Base-by-base conservation (phyloP, 192 early-diverging fungal genomes). In the Blastocladiella britannica region DNA sequence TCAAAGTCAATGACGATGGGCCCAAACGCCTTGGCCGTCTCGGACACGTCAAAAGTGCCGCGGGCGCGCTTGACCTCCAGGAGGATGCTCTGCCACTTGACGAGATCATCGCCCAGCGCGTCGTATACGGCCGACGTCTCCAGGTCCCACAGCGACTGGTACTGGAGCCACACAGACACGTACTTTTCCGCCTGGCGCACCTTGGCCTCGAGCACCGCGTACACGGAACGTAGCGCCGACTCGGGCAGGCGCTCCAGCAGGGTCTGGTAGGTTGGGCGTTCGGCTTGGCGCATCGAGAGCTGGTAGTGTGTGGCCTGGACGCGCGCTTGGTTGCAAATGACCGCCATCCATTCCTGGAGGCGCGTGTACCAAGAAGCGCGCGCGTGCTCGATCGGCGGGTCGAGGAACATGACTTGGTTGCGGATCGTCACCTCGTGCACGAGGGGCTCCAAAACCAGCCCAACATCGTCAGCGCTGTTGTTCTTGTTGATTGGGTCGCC, bases 61-160 rank as follows among this genome's bases (percentile, higher is more conserved):
- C 96, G 84, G 0, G 89, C 86, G 30, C 88, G 86, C 67, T 92
- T 89, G 69, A 97, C 89, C 69, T 97, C 92, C 0, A 86, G 64
- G 37, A 99, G 77, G 37, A 94, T 82, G 60, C 91, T 80, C 64
- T 94, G 87, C 96, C 96, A 99, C 52, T 80, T 77, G 20, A 64
- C 62, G 58, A 99, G 70, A 60, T 99, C 86, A 26, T 91, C 86
- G 26, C 89, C 90, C 25, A 99, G 76, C 26, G 75, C 72, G 43
- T 75, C 66, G 60, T 82, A 85, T 22, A 99, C 84, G 53, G 83
- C 75, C 63, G 84, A 82, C 0, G 81, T 74, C 62, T 96, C 91
- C 43, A 97, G 73, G 67, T 99, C 96, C 94, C 94, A 99, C 30
- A 99, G 77, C 6, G 87, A 87, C 65, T 99, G 96, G 73, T 97